phyloP scores from a whole-genome alignment of 768 basidiomycete genomes.

The Cyathus striatus region DNA sequence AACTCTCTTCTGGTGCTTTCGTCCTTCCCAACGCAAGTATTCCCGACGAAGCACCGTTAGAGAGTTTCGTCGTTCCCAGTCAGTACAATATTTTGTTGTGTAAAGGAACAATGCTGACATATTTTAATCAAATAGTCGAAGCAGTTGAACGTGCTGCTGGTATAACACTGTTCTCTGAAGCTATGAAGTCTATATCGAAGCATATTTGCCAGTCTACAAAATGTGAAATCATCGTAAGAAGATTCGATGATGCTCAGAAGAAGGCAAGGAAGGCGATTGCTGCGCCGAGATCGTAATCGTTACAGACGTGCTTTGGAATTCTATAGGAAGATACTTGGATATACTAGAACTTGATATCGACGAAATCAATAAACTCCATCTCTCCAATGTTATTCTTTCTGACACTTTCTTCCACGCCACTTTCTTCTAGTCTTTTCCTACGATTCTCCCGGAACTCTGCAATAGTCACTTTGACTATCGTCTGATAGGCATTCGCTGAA shows the following conservation, averaged over 20 bases:
- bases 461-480: too few relatives aligned
- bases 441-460: too few relatives aligned
- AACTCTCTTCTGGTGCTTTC: conserved; percentile 89
- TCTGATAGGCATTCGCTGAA: too few relatives aligned
- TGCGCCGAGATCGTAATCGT: conserved; percentile 34
- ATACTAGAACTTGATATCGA: too few relatives aligned
- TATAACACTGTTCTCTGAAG: conserved; percentile 79
- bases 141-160: conserved; percentile 89
- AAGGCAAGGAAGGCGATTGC: conserved; percentile 48
- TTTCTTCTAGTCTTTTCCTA: too few relatives aligned
- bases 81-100: conserved; percentile 13
- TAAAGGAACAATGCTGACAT: not conserved
- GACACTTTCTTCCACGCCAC: too few relatives aligned
- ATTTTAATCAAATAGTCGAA: conserved; percentile 56
- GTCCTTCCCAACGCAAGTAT: conserved; percentile 94
- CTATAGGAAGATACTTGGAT: too few relatives aligned
- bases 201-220: conserved; percentile 87
- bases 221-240: conserved; percentile 83
- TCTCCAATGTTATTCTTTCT: too few relatives aligned
- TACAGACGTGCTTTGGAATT: too few relatives aligned
- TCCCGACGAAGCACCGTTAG: conserved; percentile 74
- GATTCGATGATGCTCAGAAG: conserved; percentile 90
- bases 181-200: conserved; percentile 67
- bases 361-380: too few relatives aligned
- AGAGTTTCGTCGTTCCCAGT: conserved; percentile 83